These are phyloP conservation scores for Trichoderma lentiforme DNA, from an alignment of 2,329 filamentous ascomycete species.

Conservation along the genomic window DNA sequence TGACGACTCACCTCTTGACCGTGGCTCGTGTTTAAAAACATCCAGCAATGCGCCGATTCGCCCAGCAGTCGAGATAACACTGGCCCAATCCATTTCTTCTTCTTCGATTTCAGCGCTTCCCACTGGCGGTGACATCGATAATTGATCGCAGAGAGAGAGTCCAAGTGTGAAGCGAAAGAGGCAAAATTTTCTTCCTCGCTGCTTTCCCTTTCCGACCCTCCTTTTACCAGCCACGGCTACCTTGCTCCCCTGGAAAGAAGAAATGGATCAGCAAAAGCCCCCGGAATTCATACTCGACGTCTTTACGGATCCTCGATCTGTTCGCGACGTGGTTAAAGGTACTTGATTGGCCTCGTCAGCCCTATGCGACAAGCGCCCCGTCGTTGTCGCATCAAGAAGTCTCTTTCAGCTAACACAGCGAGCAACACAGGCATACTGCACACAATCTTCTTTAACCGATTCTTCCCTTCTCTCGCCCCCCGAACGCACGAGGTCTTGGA, in stretches of 20 bases:
- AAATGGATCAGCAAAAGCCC: slow-evolving; percentile 54
- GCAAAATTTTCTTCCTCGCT: neutral
- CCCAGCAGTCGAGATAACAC: slow-evolving; percentile 6
- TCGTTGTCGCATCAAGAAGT: neutral
- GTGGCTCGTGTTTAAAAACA: neutral
- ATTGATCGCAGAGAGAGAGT: neutral
- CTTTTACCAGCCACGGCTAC: neutral
- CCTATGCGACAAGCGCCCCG: neutral
- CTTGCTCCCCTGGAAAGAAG: slow-evolving; percentile 11
- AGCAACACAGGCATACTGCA: slow-evolving; percentile 72
- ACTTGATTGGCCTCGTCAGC: neutral
- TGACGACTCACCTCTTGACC: slow-evolving; percentile 7
- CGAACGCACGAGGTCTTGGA: slow-evolving; percentile 86
- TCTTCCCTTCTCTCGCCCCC: slow-evolving; percentile 83
- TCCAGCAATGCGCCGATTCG: slow-evolving; percentile 13
- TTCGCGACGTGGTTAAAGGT: slow-evolving; percentile 94
- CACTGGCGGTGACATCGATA: neutral
- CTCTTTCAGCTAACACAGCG: neutral
- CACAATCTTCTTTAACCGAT: slow-evolving; percentile 98
- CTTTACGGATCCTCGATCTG: slow-evolving; percentile 84
- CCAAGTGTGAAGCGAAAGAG: neutral
- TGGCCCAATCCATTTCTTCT: slow-evolving; percentile 16
- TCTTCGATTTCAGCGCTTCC: neutral
- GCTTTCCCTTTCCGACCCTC: neutral
- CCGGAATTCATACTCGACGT: slow-evolving; percentile 93